phyloP scores from a whole-genome alignment of 495 filamentous ascomycete genomes.

The Penicillium simplicissimum region DNA sequence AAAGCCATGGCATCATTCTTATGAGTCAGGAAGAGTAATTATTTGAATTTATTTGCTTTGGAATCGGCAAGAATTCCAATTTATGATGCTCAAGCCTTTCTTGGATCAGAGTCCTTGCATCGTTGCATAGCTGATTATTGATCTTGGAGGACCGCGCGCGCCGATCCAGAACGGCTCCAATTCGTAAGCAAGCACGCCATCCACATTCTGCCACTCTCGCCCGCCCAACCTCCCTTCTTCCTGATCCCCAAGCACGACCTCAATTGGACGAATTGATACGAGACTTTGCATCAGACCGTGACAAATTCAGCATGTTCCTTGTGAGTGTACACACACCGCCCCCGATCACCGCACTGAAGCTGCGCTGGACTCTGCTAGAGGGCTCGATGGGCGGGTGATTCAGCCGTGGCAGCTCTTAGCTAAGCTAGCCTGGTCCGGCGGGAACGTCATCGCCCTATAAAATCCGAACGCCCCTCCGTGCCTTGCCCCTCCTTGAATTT shows the following conservation, averaged over 20 bases:
- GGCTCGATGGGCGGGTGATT: conserved; percentile 13
- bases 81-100: background rate
- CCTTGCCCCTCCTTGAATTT: conserved; percentile 25
- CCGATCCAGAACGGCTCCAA: conserved; percentile 5
- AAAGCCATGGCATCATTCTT: background rate
- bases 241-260: background rate
- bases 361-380: background rate
- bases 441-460: conserved; percentile 34
- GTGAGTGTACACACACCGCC: background rate
- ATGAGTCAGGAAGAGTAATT: background rate
- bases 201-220: background rate
- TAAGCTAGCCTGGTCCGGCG: conserved; percentile 18
- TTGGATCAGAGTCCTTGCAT: background rate
- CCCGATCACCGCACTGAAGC: background rate
- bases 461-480: conserved; percentile 29
- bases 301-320: conserved; percentile 6
- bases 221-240: conserved; percentile 7
- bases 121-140: background rate
- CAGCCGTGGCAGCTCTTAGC: conserved; percentile 23
- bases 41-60: background rate
- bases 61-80: background rate
- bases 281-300: background rate
- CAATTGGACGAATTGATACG: conserved; percentile 4
- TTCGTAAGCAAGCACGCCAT: conserved; percentile 14
- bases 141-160: background rate